phyloP scores from a whole-genome alignment of 495 filamentous ascomycete genomes.

The Trichoderma reesei region DNA sequence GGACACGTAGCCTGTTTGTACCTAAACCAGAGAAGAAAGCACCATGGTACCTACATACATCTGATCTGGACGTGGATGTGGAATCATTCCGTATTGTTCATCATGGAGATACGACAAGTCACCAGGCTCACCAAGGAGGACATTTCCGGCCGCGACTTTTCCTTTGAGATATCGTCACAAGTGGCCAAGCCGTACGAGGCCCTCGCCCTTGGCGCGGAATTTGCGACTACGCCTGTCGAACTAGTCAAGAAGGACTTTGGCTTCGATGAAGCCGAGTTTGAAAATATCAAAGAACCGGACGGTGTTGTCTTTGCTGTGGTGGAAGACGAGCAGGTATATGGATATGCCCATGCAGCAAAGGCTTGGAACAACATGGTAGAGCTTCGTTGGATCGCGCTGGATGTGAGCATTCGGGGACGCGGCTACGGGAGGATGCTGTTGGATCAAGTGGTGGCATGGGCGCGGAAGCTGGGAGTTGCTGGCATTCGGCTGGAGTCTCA shows the following conservation, averaged over 20 bases:
- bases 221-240: not conserved
- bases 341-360: not conserved
- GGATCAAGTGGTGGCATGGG: not conserved
- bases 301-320: not conserved
- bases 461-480: not conserved
- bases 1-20: no score
- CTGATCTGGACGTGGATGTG: no score
- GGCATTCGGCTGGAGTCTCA: not conserved
- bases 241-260: not conserved
- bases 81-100: not conserved
- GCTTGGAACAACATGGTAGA: slow-evolving; percentile 1
- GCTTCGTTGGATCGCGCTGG: not conserved
- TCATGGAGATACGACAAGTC: not conserved
- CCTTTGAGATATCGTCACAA: not conserved
- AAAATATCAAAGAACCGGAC: not conserved
- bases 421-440: not conserved
- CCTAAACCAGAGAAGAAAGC: no score
- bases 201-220: not conserved
- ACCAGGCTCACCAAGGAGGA: not conserved
- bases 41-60: no score
- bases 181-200: not conserved
- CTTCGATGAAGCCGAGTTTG: not conserved
- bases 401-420: not conserved
- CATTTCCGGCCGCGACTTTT: not conserved
- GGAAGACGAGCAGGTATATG: not conserved